Evolutionary conservation across 192 early-diverging fungal species (phyloP), one percentile per base, ranked within the genome.

Genomic region (Coemansia sp.): DNA sequence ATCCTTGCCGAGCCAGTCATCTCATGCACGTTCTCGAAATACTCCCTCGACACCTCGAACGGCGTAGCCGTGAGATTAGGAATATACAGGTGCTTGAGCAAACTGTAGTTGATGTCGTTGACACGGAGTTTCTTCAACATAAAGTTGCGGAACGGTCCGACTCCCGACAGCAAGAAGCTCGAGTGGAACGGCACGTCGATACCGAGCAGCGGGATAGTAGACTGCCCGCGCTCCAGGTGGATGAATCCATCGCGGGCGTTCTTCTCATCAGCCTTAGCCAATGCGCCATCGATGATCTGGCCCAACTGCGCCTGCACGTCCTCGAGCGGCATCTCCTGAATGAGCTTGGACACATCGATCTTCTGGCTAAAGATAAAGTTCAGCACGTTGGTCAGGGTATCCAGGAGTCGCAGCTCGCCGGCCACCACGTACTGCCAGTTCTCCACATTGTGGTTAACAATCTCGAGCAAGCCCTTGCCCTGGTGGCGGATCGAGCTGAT

Each of bases 111-210:
- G 73, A 98, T 87, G 80, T 90, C 89, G 59, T 88, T 86, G 49
- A 92, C 87, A 66, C 94, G 91, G 71, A 97, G 86, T 81, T 94
- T 94, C 84, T 91, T 92, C 69, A 86, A 86, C 40, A 97, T 76
- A 70, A 94, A 91, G 73, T 90, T 90, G 63, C 96, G 92, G 92
- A 98, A 98, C 43, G 96, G 94, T 17, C 89, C 86, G 64, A 98
- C 93, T 75, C 96, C 96, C 63, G 89, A 94, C 49, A 94, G 78
- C 77, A 98, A 86, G 92, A 95, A 95, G 76, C 87, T 89, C 16
- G 94, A 96, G 84, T 97, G 96, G 93, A 97, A 97, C 50, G 96
- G 96, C 57, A 97, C 94, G 76, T 97, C 96, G 60, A 97, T 95
- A 59, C 96, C 96, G 32, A 87, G 83, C 7, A 97, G 84, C 60